Evolutionary conservation across 371 early-diverging fungal species (phyloP).

Genomic region (Blakeslea trispora): DNA sequence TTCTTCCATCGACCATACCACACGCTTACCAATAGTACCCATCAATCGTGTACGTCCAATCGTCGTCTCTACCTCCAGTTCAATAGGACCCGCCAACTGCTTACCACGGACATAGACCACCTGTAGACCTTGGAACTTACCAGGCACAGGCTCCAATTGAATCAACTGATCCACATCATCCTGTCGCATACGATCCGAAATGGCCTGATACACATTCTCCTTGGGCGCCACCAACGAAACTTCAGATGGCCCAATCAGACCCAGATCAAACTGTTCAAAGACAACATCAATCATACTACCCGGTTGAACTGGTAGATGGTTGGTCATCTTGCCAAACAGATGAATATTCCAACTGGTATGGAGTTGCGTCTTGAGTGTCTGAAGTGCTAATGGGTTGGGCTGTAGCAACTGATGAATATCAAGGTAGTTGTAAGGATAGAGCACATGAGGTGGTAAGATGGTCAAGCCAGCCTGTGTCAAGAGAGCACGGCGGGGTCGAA

Average conservation of each 20-base stretch:
- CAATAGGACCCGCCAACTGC: conserved; percentile 28
- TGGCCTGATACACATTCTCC: conserved; percentile 35
- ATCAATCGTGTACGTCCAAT: conserved; percentile 26
- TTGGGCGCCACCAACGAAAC: conserved; percentile 36
- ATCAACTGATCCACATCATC: conserved; percentile 18
- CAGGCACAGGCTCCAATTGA: conserved; percentile 41
- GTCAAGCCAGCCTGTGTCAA: conserved; percentile 52
- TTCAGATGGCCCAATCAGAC: conserved; percentile 41
- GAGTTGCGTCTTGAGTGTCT: conserved; percentile 42
- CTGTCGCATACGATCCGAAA: conserved; percentile 25
- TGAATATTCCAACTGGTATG: conserved; percentile 55
- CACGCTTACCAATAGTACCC: conserved; percentile 11
- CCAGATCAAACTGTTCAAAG: conserved; percentile 54
- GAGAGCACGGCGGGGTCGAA: conserved; percentile 47
- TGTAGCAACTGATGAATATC: conserved; percentile 48
- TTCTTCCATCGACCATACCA: conserved; percentile 12
- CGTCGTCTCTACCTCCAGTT: conserved; percentile 29
- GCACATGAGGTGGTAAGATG: conserved; percentile 52
- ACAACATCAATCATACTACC: conserved; percentile 57
- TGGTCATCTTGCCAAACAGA: conserved; percentile 67
- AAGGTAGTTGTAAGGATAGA: conserved; percentile 58
- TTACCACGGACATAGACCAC: conserved; percentile 59
- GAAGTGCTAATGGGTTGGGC: conserved; percentile 50
- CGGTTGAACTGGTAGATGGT: conserved; percentile 48
- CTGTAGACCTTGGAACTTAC: conserved; percentile 58